Evolutionary conservation across 2,329 filamentous ascomycete species (phyloP).

Genomic region (Fusarium goolgardi): DNA sequence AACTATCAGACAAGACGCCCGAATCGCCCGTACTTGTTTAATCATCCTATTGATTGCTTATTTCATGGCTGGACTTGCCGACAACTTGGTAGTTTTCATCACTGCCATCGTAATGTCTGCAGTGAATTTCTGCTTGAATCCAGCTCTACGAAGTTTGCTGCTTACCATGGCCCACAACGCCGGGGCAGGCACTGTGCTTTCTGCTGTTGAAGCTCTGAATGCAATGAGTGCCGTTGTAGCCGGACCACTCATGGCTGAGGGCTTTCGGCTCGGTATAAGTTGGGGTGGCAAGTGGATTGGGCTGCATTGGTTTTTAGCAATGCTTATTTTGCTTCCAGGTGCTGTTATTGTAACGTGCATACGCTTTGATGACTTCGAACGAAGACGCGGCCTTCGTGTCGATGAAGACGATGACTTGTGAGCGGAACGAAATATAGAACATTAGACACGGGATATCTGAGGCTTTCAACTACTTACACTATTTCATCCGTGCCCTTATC

Average conservation of each 20-base stretch:
- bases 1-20: background rate
- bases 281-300: conserved; percentile 8
- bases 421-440: too few relatives aligned
- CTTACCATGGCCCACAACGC: background rate
- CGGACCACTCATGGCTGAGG: conserved; percentile 1
- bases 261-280: background rate
- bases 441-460: too few relatives aligned
- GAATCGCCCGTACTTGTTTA: conserved; percentile 2
- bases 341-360: background rate
- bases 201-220: background rate
- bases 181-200: conserved; percentile 2
- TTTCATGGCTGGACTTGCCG: background rate
- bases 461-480: too few relatives aligned
- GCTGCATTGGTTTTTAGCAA: conserved; percentile 1
- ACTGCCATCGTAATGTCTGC: background rate
- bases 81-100: background rate
- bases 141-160: background rate
- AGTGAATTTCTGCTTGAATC: conserved; percentile 4
- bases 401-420: too few relatives aligned
- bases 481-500: too few relatives aligned
- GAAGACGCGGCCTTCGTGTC: background rate
- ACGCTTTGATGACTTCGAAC: background rate
- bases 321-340: background rate
- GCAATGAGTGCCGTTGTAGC: background rate
- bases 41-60: background rate